phyloP scores from a whole-genome alignment of 2,329 filamentous ascomycete species.

The Hirsutella minnesotensis region DNA sequence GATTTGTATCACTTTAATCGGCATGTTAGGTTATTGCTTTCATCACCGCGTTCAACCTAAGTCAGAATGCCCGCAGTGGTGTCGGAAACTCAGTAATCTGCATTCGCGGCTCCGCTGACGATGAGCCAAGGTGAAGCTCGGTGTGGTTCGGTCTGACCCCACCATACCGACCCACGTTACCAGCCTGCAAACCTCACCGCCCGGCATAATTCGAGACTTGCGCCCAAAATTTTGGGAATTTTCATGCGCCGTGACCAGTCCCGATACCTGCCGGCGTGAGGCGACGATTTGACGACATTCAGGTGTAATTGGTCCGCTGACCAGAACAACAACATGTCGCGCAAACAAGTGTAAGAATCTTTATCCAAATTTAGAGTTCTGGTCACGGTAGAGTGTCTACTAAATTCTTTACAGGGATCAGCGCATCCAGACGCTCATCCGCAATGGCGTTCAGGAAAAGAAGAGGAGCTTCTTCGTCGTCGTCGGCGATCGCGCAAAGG shows the following conservation, averaged over 20 bases:
- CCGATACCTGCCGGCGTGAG: not conserved
- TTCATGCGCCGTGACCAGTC: slow-evolving; percentile 4
- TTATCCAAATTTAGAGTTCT: not conserved
- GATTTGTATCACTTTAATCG: too few relatives aligned
- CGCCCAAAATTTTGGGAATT: slow-evolving; percentile 16
- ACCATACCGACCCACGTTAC: not conserved
- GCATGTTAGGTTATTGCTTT: too few relatives aligned
- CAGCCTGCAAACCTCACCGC: slow-evolving; percentile 17
- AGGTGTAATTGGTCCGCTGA: not conserved
- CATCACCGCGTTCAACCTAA: too few relatives aligned
- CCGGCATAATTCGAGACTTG: slow-evolving; percentile 23
- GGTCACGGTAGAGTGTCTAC: too few relatives aligned
- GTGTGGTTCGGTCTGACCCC: not conserved
- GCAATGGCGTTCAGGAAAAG: slow-evolving; percentile 88
- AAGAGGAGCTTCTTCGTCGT: slow-evolving; percentile 97
- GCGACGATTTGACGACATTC: not conserved
- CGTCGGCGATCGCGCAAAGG: slow-evolving; percentile 82
- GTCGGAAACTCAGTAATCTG: too few relatives aligned
- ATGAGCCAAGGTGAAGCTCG: slow-evolving; percentile 4
- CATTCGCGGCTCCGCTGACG: too few relatives aligned
- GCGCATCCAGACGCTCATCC: slow-evolving; percentile 81
- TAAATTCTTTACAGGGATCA: slow-evolving; percentile 55
- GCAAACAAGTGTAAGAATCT: slow-evolving; percentile 40
- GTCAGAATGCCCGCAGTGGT: too few relatives aligned
- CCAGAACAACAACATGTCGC: slow-evolving; percentile 35